A percentile compares a stretch with the other conserved stretches of the same genome.
Evolutionary conservation across 2,329 filamentous ascomycete genomes (phyloP).

Genomic region (Cytospora schulzeri): DNA sequence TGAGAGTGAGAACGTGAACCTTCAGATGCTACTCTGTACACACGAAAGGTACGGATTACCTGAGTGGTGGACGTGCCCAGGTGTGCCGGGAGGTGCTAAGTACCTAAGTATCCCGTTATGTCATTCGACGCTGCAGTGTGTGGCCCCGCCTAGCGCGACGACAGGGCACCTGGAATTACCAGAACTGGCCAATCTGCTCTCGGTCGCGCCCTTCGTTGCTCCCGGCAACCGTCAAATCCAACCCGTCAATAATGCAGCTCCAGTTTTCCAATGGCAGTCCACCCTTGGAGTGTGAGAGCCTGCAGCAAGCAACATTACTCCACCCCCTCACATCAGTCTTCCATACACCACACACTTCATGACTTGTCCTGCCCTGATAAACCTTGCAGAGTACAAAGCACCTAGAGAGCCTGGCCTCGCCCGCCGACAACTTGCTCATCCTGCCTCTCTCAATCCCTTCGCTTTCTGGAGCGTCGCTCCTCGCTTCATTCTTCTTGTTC

Average conservation of each 20-base stretch:
- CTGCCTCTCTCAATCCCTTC: slow-evolving; percentile 27
- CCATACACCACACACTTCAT: neutral
- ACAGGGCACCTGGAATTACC: neutral
- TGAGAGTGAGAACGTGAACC: too few species aligned
- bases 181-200: slow-evolving; percentile 9
- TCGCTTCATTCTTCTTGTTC: slow-evolving; percentile 28
- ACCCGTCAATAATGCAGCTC: slow-evolving; percentile 22
- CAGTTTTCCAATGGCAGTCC: slow-evolving; percentile 9
- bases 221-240: slow-evolving; percentile 16
- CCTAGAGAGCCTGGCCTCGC: neutral
- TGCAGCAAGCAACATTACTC: slow-evolving; percentile 10
- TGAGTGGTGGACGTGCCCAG: neutral
- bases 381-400: neutral
- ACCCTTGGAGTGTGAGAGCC: neutral
- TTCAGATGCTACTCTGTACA: too few species aligned
- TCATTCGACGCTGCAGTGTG: neutral
- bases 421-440: slow-evolving; percentile 27
- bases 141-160: neutral
- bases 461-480: slow-evolving; percentile 28
- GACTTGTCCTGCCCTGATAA: neutral
- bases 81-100: too few species aligned
- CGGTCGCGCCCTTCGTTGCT: slow-evolving; percentile 10
- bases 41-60: too few species aligned
- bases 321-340: slow-evolving; percentile 8
- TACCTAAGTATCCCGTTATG: neutral